phyloP scores from a whole-genome alignment of 2,329 filamentous ascomycete species.

The Colletotrichum costaricense region DNA sequence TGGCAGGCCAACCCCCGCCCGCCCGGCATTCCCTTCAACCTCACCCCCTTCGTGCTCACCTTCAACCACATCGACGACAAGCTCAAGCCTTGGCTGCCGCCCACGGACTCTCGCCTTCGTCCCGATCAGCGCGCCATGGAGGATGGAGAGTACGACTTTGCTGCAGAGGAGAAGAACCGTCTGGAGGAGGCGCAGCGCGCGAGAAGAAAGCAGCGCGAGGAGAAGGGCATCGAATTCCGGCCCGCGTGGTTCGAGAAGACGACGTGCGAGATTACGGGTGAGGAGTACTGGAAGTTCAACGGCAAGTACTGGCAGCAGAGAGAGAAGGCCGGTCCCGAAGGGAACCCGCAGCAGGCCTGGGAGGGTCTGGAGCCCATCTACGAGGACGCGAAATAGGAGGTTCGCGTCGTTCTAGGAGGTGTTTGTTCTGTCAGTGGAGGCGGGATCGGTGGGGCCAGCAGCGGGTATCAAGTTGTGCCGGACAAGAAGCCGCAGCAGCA shows the following conservation, averaged over 20 bases:
- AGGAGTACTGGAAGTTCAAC: constrained; percentile 90
- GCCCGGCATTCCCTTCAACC: constrained; percentile 90
- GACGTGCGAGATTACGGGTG: constrained; percentile 82
- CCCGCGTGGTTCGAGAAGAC: constrained; percentile 88
- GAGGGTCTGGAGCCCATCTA: constrained; percentile 82
- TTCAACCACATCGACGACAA: constrained; percentile 92
- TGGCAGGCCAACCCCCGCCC: constrained; percentile 91
- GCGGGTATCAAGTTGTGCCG: background rate
- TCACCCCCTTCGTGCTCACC: constrained; percentile 94
- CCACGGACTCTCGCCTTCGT: constrained; percentile 91
- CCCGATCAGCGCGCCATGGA: constrained; percentile 99
- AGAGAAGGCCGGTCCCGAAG: constrained; percentile 70
- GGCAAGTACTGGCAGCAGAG: constrained; percentile 88
- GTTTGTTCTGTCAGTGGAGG: background rate
- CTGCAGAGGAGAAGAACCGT: constrained; percentile 92
- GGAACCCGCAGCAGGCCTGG: constrained; percentile 69
- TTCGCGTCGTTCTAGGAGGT: background rate
- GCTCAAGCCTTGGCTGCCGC: constrained; percentile 81
- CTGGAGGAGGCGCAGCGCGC: constrained; percentile 92
- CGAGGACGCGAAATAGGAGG: constrained; percentile 42
- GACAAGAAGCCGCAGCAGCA: background rate
- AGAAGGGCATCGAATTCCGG: constrained; percentile 80
- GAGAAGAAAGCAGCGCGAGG: constrained; percentile 78
- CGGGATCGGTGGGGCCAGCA: background rate
- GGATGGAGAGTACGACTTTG: constrained; percentile 95